Evolutionary conservation across 768 basidiomycete genomes (phyloP), one percentile per base, ranked within the genome.

Genomic region (Exidia glandulosa): DNA sequence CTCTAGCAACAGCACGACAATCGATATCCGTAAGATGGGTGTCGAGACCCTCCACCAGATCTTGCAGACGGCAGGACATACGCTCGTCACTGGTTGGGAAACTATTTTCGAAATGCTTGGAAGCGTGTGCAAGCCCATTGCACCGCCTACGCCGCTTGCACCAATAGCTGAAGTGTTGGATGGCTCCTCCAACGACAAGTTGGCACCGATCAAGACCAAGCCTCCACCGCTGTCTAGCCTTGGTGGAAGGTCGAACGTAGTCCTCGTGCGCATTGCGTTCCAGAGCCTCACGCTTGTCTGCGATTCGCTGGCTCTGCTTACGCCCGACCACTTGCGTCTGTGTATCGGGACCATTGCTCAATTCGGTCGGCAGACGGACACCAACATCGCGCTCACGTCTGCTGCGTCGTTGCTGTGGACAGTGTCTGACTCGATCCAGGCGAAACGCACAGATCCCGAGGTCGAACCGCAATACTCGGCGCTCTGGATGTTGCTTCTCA

Each of bases 391-490:
- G 1, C 74, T 99, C 59, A 95, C 95, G 1, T 91, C 92, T 0
- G 92, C 94, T 0, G 92, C 92, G 60, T 93, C 91, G 58, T 74
- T 97, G 2, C 76, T 99, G 3, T 98, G 95, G 95, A 88, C 90
- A 62, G 90, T 99, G 0, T 96, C 94, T 0, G 95, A 99, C 68
- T 88, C 91, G 1, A 90, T 98, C 34, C 93, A 95, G 67, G 82
- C 86, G 6, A 88, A 90, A 68, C 81, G 90, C 25, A 86, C 86
- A 64, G 79, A 79, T 48, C 71, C 66, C 19, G 81, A 83, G 60
- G 81, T 84, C 63, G 85, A 79, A 57, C 73, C 84, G 0, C 83
- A 85, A 64, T 92, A 91, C 66, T 90, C 85, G 66, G 81, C 83
- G 2, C 73, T 97, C n/a, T 99, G 95, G 95, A 90, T 96, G 83